These are phyloP conservation scores for Phytophthora pseudosyringae DNA, from an alignment of 352 stramenopile genomes.

Conservation along the genomic window DNA sequence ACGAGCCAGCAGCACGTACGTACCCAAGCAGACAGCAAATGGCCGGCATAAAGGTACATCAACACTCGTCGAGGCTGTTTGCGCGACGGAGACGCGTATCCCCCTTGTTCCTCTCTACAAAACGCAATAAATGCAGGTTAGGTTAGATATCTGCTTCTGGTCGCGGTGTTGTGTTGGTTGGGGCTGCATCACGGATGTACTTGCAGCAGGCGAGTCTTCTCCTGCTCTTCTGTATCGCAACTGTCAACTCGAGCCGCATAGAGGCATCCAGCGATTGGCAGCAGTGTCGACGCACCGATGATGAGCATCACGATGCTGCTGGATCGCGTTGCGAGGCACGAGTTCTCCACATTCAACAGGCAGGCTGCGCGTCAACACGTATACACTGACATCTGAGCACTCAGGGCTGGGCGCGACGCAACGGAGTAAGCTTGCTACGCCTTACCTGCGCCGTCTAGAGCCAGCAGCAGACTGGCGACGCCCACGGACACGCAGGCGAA, in stretches of 20 bases:
- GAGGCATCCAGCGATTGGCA: slow-evolving; percentile 57
- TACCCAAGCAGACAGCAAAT: slow-evolving; percentile 85
- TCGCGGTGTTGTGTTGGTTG: background rate
- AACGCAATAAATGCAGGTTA: background rate
- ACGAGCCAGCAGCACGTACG: slow-evolving; percentile 2
- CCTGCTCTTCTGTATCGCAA: slow-evolving; percentile 20
- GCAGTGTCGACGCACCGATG: slow-evolving; percentile 55
- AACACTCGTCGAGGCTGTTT: slow-evolving; percentile 44
- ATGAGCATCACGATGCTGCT: slow-evolving; percentile 73
- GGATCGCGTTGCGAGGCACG: slow-evolving; percentile 46
- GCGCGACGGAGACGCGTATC: background rate
- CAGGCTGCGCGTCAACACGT: slow-evolving; percentile 40
- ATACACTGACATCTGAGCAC: background rate
- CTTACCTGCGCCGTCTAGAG: slow-evolving; percentile 50
- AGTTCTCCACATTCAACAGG: slow-evolving; percentile 41
- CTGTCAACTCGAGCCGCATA: slow-evolving; percentile 45
- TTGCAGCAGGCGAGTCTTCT: slow-evolving; percentile 49
- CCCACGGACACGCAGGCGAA: slow-evolving; percentile 57
- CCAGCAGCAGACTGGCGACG: slow-evolving; percentile 48
- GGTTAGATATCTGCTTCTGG: background rate
- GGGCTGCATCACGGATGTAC: too few relatives aligned
- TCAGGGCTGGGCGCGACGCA: too few relatives aligned
- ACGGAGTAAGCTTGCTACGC: background rate
- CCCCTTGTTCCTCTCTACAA: slow-evolving; percentile 20
- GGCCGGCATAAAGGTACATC: slow-evolving; percentile 76